These are phyloP conservation scores for Alternaria sp. DNA, from an alignment of 2,329 filamentous ascomycete species.

Conservation along the genomic window DNA sequence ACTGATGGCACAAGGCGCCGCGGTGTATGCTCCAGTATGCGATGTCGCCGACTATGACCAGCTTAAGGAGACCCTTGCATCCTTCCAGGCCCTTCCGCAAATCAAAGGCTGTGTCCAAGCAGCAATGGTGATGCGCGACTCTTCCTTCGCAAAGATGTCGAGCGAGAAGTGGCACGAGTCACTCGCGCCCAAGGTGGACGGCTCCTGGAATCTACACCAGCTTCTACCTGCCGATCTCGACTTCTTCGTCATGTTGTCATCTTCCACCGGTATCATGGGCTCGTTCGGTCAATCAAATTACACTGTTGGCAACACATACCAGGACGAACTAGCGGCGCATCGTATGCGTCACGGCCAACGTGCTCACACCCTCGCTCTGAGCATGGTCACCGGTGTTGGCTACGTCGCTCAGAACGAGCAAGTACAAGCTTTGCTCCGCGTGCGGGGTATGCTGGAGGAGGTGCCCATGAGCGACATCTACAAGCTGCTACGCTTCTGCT, in stretches of 20 bases:
- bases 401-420: conserved; percentile 21
- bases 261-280: conserved; percentile 27
- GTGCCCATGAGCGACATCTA: conserved; percentile 25
- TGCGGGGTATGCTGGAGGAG: conserved; percentile 16
- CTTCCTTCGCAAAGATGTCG: conserved; percentile 29
- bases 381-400: conserved; percentile 21
- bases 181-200: conserved; percentile 38
- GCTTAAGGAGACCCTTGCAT: conserved; percentile 7
- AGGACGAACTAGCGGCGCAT: conserved; percentile 32
- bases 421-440: conserved; percentile 12
- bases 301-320: conserved; percentile 31
- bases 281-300: conserved; percentile 31
- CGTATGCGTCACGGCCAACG: conserved; percentile 20
- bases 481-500: conserved; percentile 24
- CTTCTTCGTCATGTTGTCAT: conserved; percentile 37
- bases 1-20: conserved; percentile 10
- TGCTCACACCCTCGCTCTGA: conserved; percentile 25
- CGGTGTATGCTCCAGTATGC: conserved; percentile 20
- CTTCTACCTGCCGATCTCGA: conserved; percentile 20
- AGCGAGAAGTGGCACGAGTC: conserved; percentile 15
- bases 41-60: conserved; percentile 18
- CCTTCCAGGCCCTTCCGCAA: conserved; percentile 18
- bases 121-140: conserved; percentile 27
- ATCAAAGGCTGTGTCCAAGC: conserved; percentile 33
- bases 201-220: conserved; percentile 41